Percentiles rank a stretch among this genome's conserved stretches.
These are phyloP conservation scores for Glarea lozoyensis DNA, from an alignment of 495 filamentous ascomycete species.

Conservation along the genomic window DNA sequence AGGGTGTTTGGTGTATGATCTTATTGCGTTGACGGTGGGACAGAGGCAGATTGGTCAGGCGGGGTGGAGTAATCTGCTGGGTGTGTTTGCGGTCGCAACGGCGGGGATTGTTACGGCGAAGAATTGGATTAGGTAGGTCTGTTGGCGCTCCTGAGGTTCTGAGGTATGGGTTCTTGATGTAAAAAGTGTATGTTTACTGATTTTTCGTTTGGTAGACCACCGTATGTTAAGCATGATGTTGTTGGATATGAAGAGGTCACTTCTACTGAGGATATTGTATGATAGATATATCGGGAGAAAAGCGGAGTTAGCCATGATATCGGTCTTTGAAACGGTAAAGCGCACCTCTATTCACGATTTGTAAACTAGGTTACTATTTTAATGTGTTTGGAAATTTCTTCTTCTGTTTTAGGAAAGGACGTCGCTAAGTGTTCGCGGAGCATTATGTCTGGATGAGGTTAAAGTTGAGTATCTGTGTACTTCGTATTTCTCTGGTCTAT, in stretches of 20 bases:
- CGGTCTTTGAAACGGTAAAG: too few relatives aligned
- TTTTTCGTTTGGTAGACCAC: slow-evolving; percentile 3
- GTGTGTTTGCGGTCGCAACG: slow-evolving; percentile 33
- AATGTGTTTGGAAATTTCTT: too few relatives aligned
- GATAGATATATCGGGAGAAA: too few relatives aligned
- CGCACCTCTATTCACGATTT: too few relatives aligned
- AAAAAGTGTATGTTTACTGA: too few relatives aligned
- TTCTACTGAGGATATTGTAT: slow-evolving; percentile 1
- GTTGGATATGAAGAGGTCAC: slow-evolving; percentile 8
- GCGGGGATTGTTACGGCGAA: slow-evolving; percentile 40
- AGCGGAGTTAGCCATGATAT: too few relatives aligned
- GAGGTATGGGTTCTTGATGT: slow-evolving; percentile 1
- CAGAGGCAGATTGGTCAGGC: slow-evolving; percentile 26
- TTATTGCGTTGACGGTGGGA: slow-evolving; percentile 37
- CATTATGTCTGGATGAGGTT: too few relatives aligned
- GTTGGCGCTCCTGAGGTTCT: not conserved
- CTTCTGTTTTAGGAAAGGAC: too few relatives aligned
- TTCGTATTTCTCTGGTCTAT: too few relatives aligned
- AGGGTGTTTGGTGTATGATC: slow-evolving; percentile 42
- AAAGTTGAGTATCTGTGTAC: too few relatives aligned
- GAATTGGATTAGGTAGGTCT: slow-evolving; percentile 37
- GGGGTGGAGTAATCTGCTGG: slow-evolving; percentile 36
- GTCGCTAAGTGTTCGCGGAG: too few relatives aligned
- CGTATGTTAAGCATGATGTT: slow-evolving; percentile 6
- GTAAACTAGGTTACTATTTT: too few relatives aligned